Percentiles rank a stretch among this genome's conserved stretches.
phyloP scores from a whole-genome alignment of 768 basidiomycete genomes.

The Leccinum ochraceum region DNA sequence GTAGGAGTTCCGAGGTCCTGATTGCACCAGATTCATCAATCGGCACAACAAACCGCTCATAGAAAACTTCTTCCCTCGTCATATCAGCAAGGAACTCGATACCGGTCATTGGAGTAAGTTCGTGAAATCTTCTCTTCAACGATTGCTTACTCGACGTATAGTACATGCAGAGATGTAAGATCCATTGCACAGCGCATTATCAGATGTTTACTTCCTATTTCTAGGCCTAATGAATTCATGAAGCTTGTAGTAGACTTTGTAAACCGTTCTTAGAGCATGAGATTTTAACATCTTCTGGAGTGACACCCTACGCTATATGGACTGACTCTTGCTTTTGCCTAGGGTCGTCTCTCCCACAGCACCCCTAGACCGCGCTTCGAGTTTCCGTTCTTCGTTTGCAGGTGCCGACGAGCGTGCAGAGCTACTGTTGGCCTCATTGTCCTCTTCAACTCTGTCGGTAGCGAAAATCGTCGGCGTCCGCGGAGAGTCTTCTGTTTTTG shows the following conservation, averaged over 20 bases:
- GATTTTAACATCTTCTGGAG: background rate
- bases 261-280: conserved; percentile 14
- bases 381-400: background rate
- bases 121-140: background rate
- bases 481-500: conserved; percentile 29
- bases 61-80: conserved; percentile 71
- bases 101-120: conserved; percentile 85
- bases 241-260: conserved; percentile 36
- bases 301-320: background rate
- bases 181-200: background rate
- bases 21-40: conserved; percentile 65
- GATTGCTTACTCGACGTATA: conserved; percentile 29
- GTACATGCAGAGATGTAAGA: conserved; percentile 78
- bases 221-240: conserved; percentile 59
- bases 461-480: conserved; percentile 16
- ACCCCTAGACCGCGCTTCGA: background rate
- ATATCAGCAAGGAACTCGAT: conserved; percentile 62
- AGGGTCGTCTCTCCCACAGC: background rate
- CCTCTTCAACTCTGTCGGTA: background rate
- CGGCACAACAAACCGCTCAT: conserved; percentile 62
- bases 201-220: background rate
- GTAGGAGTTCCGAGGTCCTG: background rate
- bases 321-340: background rate
- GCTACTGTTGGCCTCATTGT: conserved; percentile 8
- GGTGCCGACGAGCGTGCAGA: background rate